Base-by-base conservation (phyloP, 1,284 basidiomycete species). In the Rhodotorula sp. region DNA sequence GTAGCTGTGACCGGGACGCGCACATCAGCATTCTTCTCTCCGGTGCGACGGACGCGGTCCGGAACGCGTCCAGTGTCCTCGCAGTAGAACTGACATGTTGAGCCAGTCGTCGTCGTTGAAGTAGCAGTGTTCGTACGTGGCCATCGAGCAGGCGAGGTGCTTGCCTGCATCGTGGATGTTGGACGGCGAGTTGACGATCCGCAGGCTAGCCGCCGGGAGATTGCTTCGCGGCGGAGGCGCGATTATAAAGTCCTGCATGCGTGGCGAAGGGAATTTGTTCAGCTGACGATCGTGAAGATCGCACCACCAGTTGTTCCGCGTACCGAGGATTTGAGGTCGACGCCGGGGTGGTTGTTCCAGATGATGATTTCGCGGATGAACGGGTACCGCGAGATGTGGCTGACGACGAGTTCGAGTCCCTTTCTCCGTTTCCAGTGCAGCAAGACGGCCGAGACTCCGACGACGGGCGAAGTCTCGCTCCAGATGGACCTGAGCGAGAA, bases 361-460 rank as follows among this genome's bases (percentile, higher is more conserved):
- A 77, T 64, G 60, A 78, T 76, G 49, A 76, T 70, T 64, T 78
- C 77, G 42, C 73, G 66, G 37, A 78, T 67, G 62, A 74, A 78
- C 2, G 77, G 76, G 53, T 75, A 75, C 12, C 59, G 55, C 4
- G 71, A 51, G 37, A 76, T 67, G 46, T 72, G 68, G 44, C 60
- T 61, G 8, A 76, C 44, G 37, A 76, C 69, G 17, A 78, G 60
- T 24, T 76, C 57, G 45, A 71, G 62, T 0, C 72, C 69, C 54
- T 63, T 64, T 15, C 59, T 48, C 18, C 72, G 51, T 62, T 71
- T 70, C 68, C 67, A 74, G 60, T 75, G 66, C 46, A 75, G 44
- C 8, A 75, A 26, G n/a, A 75, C 67, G 24, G 72, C 74, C 7
- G 74, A 69, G 29, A 75, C 64, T 44, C 49, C 63, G 33, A 68